Conservation (phyloP, 306 rosid genomes). For the Adenanthera pavonina region DNA sequence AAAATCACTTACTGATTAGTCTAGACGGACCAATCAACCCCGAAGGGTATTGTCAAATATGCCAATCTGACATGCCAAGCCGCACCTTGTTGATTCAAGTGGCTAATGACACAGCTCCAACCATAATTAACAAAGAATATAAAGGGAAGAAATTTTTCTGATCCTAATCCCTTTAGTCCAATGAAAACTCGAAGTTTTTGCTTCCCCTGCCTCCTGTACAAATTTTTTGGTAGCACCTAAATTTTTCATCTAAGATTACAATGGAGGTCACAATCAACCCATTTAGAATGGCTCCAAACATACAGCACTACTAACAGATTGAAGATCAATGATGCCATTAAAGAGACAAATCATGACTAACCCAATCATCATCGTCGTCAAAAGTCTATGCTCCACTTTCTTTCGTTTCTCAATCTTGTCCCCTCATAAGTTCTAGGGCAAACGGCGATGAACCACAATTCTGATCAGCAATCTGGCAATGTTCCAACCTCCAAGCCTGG, state of each 20-base stretch:
- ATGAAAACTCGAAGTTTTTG: slow-evolving; percentile 23
- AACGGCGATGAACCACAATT: slow-evolving; percentile 37
- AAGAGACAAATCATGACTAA: slow-evolving; percentile 41
- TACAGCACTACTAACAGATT: slow-evolving; percentile 43
- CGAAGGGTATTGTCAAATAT: neutral
- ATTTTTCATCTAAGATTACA: slow-evolving; percentile 41
- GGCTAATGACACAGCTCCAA: slow-evolving; percentile 43
- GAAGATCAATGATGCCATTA: slow-evolving; percentile 41
- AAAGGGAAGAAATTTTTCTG: slow-evolving; percentile 36
- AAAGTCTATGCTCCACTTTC: slow-evolving; percentile 42
- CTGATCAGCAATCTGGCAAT: slow-evolving; percentile 31
- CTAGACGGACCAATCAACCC: slow-evolving; percentile 14
- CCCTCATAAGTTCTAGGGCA: slow-evolving; percentile 24
- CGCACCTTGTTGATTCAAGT: slow-evolving; percentile 42
- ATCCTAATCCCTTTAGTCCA: slow-evolving; percentile 37
- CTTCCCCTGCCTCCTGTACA: slow-evolving; percentile 32
- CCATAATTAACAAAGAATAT: slow-evolving; percentile 22
- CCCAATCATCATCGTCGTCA: slow-evolving; percentile 40
- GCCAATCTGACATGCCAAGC: slow-evolving; percentile 28
- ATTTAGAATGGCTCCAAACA: slow-evolving; percentile 36
- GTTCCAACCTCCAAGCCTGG: slow-evolving; percentile 48
- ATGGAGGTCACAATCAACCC: slow-evolving; percentile 21
- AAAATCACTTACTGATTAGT: neutral
- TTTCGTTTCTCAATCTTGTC: slow-evolving; percentile 28
- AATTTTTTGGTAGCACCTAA: slow-evolving; percentile 40